These are phyloP conservation scores for Syzygium aqueum DNA, from an alignment of 345 rosid species.

Conservation along the genomic window DNA sequence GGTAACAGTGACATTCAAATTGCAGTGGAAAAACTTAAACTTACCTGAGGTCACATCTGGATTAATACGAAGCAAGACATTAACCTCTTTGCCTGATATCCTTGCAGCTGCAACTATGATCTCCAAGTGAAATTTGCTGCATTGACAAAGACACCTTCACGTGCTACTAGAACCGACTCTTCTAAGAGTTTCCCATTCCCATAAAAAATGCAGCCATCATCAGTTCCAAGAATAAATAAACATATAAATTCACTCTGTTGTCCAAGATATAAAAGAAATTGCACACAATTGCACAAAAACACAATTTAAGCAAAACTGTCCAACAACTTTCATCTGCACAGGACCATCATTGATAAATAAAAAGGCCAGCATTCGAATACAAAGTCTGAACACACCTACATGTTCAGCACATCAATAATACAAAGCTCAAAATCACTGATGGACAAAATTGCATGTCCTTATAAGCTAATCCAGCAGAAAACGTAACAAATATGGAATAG, in stretches of 20 bases:
- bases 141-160: slow-evolving; percentile 90
- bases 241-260: background rate
- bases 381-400: background rate
- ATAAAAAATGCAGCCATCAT: slow-evolving; percentile 77
- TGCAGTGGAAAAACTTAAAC: background rate
- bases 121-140: slow-evolving; percentile 88
- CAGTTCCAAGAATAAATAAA: background rate
- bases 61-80: slow-evolving; percentile 90
- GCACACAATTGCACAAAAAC: background rate
- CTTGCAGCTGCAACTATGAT: slow-evolving; percentile 82
- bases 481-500: background rate
- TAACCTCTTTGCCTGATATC: slow-evolving; percentile 76
- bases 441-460: background rate
- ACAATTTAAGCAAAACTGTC: background rate
- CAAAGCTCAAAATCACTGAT: background rate
- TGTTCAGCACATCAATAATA: too few relatives aligned
- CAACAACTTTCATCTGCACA: background rate
- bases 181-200: slow-evolving; percentile 92
- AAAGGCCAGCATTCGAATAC: background rate
- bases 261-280: background rate
- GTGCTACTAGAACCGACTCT: slow-evolving; percentile 87
- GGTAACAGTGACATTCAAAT: too few relatives aligned
- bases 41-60: slow-evolving; percentile 98
- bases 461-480: background rate
- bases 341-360: background rate